phyloP scores from a whole-genome alignment of 2,329 filamentous ascomycete genomes.

The Fusarium armeniacum region DNA sequence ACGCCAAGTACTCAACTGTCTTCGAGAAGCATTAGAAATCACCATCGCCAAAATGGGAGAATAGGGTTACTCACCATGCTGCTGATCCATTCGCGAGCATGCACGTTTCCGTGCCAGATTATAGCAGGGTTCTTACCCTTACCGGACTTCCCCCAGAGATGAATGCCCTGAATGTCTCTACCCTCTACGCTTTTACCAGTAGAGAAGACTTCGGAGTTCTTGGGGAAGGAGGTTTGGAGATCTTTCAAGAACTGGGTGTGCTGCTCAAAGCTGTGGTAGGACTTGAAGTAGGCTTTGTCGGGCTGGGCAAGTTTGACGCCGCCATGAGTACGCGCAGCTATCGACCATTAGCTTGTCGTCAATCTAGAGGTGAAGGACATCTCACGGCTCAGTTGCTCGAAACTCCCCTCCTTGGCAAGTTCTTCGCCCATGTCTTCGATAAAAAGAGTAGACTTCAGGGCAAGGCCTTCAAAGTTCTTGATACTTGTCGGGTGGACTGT shows the following conservation, averaged over 20 bases:
- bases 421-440: constrained; percentile 48
- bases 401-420: constrained; percentile 43
- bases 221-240: constrained; percentile 59
- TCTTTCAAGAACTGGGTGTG: constrained; percentile 64
- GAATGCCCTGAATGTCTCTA: constrained; percentile 70
- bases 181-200: constrained; percentile 64
- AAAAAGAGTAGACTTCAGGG: constrained; percentile 42
- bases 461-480: constrained; percentile 41
- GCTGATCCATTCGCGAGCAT: constrained; percentile 73
- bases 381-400: neutral
- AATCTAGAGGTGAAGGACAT: fast-evolving
- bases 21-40: neutral
- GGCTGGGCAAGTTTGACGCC: constrained; percentile 11
- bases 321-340: constrained; percentile 18
- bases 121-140: constrained; percentile 65
- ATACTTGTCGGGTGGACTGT: constrained; percentile 47
- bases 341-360: fast-evolving
- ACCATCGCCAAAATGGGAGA: fast-evolving
- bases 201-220: constrained; percentile 63
- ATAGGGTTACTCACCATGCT: constrained; percentile 58
- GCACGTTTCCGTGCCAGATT: constrained; percentile 70
- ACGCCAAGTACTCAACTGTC: constrained; percentile 46
- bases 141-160: constrained; percentile 64
- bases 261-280: constrained; percentile 66
- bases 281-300: constrained; percentile 61